phyloP scores from a whole-genome alignment of 148 eudicot species.

The Rhododendron ferrugineum region DNA sequence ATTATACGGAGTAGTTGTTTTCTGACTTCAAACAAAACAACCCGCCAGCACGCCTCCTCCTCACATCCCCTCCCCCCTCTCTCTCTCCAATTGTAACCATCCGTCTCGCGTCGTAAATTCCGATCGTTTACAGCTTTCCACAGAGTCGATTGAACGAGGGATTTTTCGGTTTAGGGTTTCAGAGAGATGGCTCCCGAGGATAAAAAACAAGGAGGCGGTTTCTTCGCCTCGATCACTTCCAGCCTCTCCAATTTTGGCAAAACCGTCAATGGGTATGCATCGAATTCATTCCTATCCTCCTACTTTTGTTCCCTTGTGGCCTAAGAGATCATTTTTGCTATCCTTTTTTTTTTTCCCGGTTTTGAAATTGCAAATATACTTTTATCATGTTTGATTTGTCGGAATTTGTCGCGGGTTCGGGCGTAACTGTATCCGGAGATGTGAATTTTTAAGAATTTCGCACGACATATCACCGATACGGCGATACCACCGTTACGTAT shows the following conservation, averaged over 20 bases:
- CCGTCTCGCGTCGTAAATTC: not conserved
- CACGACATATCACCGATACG: not conserved
- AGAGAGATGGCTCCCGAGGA: constrained; percentile 46
- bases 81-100: not conserved
- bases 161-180: constrained; percentile 22
- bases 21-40: constrained; percentile 2
- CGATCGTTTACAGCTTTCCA: not conserved
- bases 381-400: not conserved
- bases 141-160: not conserved
- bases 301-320: not conserved
- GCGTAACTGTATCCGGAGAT: not conserved
- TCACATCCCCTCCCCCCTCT: too few species aligned
- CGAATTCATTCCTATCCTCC: not conserved
- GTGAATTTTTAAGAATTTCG: not conserved
- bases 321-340: not conserved
- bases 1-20: not conserved
- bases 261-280: constrained; percentile 71
- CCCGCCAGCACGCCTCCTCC: constrained; percentile 8
- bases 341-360: not conserved
- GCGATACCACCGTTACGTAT: not conserved
- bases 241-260: constrained; percentile 64
- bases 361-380: not conserved
- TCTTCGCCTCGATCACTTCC: constrained; percentile 62
- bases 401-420: not conserved
- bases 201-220: constrained; percentile 30